Percentiles rank a stretch among this genome's conserved stretches.
Evolutionary conservation across 1,284 basidiomycete genomes (phyloP).

Genomic region (Cerioporus squamosus): DNA sequence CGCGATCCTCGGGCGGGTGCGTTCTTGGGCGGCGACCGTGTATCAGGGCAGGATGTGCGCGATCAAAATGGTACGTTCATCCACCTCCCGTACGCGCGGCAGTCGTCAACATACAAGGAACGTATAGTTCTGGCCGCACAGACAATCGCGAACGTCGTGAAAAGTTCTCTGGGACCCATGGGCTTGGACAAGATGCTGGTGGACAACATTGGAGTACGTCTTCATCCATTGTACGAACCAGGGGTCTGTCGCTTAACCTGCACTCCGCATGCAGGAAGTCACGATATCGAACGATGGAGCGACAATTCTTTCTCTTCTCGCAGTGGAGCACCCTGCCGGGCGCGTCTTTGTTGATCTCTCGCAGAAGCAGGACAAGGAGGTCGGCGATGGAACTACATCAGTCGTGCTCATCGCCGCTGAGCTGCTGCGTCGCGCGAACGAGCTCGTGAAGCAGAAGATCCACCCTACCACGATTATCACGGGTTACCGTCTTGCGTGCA

Average conservation of each 20-base stretch:
- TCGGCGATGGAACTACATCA: conserved; percentile 98
- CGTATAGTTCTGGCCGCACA: conserved; percentile 88
- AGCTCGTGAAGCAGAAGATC: conserved; percentile 98
- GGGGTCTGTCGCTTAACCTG: neutral
- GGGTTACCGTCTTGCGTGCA: conserved; percentile 96
- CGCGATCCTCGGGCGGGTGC: conserved; percentile 86
- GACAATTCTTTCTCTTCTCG: conserved; percentile 92
- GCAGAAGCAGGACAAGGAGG: conserved; percentile 99
- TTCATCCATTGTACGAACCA: neutral
- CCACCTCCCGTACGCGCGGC: neutral
- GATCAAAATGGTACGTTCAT: conserved; percentile 87
- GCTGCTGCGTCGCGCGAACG: conserved; percentile 93
- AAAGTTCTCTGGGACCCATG: conserved; percentile 94
- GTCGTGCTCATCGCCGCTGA: conserved; percentile 98
- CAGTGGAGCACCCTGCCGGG: conserved; percentile 94
- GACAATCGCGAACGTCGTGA: conserved; percentile 97
- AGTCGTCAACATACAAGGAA: neutral
- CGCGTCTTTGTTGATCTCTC: conserved; percentile 98
- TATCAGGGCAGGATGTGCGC: conserved; percentile 94
- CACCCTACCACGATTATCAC: conserved; percentile 99
- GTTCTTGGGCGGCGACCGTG: conserved; percentile 92
- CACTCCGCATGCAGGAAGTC: conserved; percentile 72
- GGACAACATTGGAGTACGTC: conserved; percentile 92
- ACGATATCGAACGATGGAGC: conserved; percentile 99
- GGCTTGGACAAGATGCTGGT: conserved; percentile 98